Evolutionary conservation across 2,329 filamentous ascomycete genomes (phyloP), one percentile per base, ranked within the genome.

Genomic region (Ascochyta fabae): DNA sequence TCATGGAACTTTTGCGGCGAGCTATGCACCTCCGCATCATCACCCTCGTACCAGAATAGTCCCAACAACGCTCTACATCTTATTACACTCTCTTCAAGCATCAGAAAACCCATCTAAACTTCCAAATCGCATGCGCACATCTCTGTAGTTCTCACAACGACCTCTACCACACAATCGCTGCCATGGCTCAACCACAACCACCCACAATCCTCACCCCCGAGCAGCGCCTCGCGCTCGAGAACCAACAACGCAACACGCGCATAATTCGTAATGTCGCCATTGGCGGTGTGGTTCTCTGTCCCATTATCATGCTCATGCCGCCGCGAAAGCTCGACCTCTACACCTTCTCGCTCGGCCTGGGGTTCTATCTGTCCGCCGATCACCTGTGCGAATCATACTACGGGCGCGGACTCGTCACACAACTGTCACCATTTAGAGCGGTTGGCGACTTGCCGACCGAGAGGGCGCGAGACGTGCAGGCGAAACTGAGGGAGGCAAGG

Each of bases 271-370:
- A 78, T 61, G 66, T 79, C 59, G 80, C 84, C 15, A 72, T 85
- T 29, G 76, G 72, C 50, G 76, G 80, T 43, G 70, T 84, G 26
- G 66, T 88, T 19, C 68, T 79, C 43, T 84, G 83, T 56, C 86
- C 86, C 0, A 60, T 82, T 8, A 77, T 88, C 46, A 80, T 81
- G 43, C 66, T 80, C 15, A 73, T 88, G 9, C 86, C 86, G 9
- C 86, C 86, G 0, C 83, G 86, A 41, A 87, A 87, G 72, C 72
- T 88, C 45, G 85, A 88, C 67, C 65, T 83, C 48, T 87, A 85
- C 74, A 87, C 85, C 16, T 77, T 85, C 62, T 77, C 77, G 0
- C 79, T 88, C 7, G 72, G 78, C 38, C 71, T 78, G 26, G 78
- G 79, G 2, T 83, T 80, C 62, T 71, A 80, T 53, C 74, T 80